phyloP scores from a whole-genome alignment of 495 filamentous ascomycete genomes.

The Tuber borchii region DNA sequence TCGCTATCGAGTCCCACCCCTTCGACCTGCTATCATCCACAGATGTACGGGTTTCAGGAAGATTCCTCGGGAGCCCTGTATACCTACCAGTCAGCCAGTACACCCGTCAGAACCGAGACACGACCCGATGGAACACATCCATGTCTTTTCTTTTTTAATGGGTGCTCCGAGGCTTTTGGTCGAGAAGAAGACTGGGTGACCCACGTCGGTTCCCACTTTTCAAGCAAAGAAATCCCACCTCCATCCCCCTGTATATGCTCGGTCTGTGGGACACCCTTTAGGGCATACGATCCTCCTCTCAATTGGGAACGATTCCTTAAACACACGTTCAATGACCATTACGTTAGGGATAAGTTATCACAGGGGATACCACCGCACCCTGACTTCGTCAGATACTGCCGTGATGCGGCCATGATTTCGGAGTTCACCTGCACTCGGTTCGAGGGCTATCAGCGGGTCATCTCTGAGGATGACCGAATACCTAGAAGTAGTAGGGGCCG shows the following conservation, averaged over 20 bases:
- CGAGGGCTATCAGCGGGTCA: background rate
- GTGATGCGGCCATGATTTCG: slow-evolving; percentile 19
- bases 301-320: slow-evolving; percentile 24
- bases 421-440: slow-evolving; percentile 4
- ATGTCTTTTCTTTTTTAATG: slow-evolving; percentile 26
- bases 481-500: slow-evolving; percentile 1
- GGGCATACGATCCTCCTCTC: background rate
- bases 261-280: slow-evolving; percentile 11
- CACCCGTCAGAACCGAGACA: background rate
- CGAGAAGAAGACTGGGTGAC: slow-evolving; percentile 7
- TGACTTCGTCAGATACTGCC: slow-evolving; percentile 12
- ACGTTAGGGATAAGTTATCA: background rate
- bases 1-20: slow-evolving; percentile 4
- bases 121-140: slow-evolving; percentile 6
- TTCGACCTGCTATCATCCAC: background rate
- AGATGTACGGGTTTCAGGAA: slow-evolving; percentile 20
- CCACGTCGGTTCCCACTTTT: slow-evolving; percentile 21
- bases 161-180: slow-evolving; percentile 1
- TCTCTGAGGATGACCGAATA: background rate
- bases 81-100: background rate
- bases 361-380: slow-evolving; percentile 3
- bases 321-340: slow-evolving; percentile 10
- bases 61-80: slow-evolving; percentile 14
- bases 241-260: slow-evolving; percentile 17
- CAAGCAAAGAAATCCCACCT: background rate